Evolutionary conservation across 495 filamentous ascomycete genomes (phyloP).

Genomic region (Podospora pseudocomata): DNA sequence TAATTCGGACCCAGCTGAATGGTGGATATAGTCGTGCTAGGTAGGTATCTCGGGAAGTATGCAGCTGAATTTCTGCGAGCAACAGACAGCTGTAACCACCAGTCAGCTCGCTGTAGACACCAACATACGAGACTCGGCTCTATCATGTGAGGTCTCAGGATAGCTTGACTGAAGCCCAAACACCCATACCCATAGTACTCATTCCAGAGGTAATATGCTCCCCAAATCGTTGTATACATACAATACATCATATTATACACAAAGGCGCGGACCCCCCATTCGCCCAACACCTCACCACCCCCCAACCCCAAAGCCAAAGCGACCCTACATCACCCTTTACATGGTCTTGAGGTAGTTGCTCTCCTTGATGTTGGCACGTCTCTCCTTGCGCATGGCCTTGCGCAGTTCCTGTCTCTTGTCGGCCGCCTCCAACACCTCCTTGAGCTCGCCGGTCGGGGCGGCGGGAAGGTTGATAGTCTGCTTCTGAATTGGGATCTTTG

Average conservation of each 20-base stretch:
- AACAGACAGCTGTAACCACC: no score
- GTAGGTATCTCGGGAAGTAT: no score
- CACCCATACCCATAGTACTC: not conserved
- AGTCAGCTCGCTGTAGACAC: no score
- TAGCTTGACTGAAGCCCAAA: not conserved
- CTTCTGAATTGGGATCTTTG: slow-evolving; percentile 76
- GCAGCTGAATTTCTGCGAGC: no score
- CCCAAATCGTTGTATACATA: slow-evolving; percentile 13
- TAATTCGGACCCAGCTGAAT: no score
- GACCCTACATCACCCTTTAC: slow-evolving; percentile 35
- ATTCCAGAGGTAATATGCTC: not conserved
- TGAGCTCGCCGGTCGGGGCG: slow-evolving; percentile 54
- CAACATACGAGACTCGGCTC: not conserved
- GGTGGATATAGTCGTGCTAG: no score
- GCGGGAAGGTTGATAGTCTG: slow-evolving; percentile 79
- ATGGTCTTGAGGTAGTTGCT: slow-evolving; percentile 86
- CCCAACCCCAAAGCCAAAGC: not conserved
- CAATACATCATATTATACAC: slow-evolving; percentile 18
- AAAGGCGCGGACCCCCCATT: not conserved
- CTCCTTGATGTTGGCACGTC: slow-evolving; percentile 82
- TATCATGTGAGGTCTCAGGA: not conserved
- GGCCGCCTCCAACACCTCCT: slow-evolving; percentile 55
- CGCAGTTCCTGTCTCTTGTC: slow-evolving; percentile 61
- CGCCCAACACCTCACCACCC: not conserved
- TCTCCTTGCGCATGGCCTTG: slow-evolving; percentile 65